Evolutionary conservation across 2,329 filamentous ascomycete species (phyloP).

Genomic region (Curvularia sp.): DNA sequence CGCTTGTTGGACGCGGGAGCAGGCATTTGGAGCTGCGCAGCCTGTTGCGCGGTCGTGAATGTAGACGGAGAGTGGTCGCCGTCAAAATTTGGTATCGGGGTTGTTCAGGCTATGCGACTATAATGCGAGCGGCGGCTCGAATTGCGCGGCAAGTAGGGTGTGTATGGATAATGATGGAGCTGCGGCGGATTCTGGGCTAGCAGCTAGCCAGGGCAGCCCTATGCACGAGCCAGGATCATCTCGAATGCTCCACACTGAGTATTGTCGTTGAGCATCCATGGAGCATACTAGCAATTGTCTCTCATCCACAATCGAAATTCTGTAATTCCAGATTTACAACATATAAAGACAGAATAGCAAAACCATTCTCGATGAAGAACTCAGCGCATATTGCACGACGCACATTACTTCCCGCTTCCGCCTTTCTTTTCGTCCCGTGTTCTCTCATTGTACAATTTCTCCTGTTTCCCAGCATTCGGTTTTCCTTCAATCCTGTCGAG

Average conservation of each 20-base stretch:
- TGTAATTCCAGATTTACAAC: neutral
- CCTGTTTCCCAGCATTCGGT: slow-evolving; percentile 40
- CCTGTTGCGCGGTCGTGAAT: neutral
- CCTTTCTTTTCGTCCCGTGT: slow-evolving; percentile 14
- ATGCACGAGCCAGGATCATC: slow-evolving; percentile 9
- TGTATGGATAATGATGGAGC: neutral
- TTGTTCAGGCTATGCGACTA: neutral
- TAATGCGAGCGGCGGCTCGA: neutral
- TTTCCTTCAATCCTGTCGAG: slow-evolving; percentile 54
- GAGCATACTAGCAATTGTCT: neutral
- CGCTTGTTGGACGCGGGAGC: slow-evolving; percentile 63
- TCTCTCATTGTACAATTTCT: slow-evolving; percentile 43
- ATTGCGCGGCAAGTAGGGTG: neutral
- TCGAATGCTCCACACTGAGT: neutral
- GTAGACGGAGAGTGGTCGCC: neutral
- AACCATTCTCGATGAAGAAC: neutral
- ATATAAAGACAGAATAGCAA: neutral
- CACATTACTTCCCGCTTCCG: slow-evolving; percentile 1
- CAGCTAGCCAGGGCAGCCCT: slow-evolving; percentile 9
- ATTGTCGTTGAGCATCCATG: neutral
- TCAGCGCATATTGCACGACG: neutral
- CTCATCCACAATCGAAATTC: neutral
- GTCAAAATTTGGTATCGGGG: neutral
- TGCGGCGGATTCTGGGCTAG: neutral
- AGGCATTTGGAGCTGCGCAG: slow-evolving; percentile 53